phyloP scores from a whole-genome alignment of 2,329 filamentous ascomycete species.

The Fusarium verticillioides region DNA sequence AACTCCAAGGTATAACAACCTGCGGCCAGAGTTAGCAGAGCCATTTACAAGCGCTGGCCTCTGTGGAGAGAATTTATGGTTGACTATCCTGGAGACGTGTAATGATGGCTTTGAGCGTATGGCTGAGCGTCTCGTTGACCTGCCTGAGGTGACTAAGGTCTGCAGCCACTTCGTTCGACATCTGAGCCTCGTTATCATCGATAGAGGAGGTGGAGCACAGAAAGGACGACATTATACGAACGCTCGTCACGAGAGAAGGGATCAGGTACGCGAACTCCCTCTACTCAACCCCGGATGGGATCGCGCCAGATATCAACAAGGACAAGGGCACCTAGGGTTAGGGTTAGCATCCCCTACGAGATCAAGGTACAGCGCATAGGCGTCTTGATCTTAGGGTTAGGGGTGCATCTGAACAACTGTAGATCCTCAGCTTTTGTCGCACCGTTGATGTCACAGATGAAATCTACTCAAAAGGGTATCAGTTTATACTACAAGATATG shows the following conservation, averaged over 20 bases:
- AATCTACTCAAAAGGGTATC: background rate
- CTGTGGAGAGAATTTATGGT: background rate
- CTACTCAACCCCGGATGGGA: too few species aligned
- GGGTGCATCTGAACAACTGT: background rate
- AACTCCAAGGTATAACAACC: background rate
- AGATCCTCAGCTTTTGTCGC: background rate
- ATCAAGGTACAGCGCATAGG: background rate
- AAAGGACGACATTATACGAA: too few species aligned
- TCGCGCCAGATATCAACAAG: too few species aligned
- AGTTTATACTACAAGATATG: background rate
- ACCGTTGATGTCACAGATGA: background rate
- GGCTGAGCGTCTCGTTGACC: background rate
- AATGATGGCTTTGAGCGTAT: background rate
- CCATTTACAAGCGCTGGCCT: background rate
- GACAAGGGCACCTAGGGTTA: too few species aligned
- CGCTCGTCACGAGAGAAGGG: too few species aligned
- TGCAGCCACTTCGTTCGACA: background rate
- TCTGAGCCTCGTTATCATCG: background rate
- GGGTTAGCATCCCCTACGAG: background rate
- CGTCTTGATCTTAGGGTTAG: background rate
- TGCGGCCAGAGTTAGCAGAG: background rate
- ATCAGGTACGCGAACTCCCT: too few species aligned
- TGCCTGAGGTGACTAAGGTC: background rate
- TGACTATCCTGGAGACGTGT: background rate
- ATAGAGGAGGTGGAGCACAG: too few species aligned